A percentile compares a stretch with the other conserved stretches of the same genome.
Evolutionary conservation across 2,329 filamentous ascomycete species (phyloP).

Genomic region (Fusarium circinatum): DNA sequence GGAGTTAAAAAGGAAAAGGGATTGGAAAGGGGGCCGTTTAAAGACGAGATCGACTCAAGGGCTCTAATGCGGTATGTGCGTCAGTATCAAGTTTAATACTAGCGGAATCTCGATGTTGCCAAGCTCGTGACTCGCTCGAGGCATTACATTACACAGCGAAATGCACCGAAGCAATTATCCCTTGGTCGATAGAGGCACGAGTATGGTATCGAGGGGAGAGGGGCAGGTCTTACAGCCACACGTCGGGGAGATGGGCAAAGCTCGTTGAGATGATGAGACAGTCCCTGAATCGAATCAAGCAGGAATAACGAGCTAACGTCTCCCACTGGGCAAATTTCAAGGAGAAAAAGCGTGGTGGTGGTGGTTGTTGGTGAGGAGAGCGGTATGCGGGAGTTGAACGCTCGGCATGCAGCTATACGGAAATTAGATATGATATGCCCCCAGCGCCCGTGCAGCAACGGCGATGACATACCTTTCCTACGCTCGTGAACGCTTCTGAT

Average conservation of each 20-base stretch:
- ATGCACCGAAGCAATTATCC: constrained; percentile 28
- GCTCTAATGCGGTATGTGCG: constrained; percentile 51
- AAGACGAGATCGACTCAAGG: constrained; percentile 58
- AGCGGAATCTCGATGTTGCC: constrained; percentile 37
- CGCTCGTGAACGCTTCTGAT: constrained; percentile 25
- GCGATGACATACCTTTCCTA: constrained; percentile 42
- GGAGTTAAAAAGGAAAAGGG: constrained; percentile 52
- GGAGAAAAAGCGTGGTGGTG: constrained; percentile 54
- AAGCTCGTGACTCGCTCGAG: constrained; percentile 17
- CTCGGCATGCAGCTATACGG: constrained; percentile 52
- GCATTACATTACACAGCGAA: not conserved
- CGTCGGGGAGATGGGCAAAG: constrained; percentile 53
- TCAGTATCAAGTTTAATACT: constrained; percentile 46
- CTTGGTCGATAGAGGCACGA: constrained; percentile 45
- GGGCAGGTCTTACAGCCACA: constrained; percentile 63
- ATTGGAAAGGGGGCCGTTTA: constrained; percentile 59
- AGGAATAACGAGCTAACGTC: constrained; percentile 74
- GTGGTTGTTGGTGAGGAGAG: constrained; percentile 48
- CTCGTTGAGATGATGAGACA: constrained; percentile 56
- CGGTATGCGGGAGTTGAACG: constrained; percentile 48
- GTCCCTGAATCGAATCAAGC: constrained; percentile 58
- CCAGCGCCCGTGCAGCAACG: constrained; percentile 7
- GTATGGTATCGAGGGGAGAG: constrained; percentile 36
- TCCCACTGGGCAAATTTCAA: constrained; percentile 64
- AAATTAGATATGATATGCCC: constrained; percentile 42